Evolutionary conservation across 805 yeast species (phyloP), one percentile per base, ranked within the genome.

Genomic region (Wickerhamiella qilinensis): DNA sequence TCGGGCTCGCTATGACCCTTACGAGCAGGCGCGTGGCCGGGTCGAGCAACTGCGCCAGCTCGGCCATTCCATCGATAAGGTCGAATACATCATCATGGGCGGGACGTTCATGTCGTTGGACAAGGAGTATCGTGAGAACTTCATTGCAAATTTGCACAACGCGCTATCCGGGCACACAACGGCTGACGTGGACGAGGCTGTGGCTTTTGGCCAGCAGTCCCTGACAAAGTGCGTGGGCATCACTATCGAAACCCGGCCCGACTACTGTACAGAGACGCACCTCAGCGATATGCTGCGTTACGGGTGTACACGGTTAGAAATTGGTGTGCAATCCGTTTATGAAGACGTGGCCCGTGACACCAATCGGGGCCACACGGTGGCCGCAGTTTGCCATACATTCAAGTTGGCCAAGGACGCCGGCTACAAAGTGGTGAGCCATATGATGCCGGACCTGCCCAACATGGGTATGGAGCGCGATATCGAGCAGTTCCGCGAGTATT

Each of bases 371-470:
- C 98, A 91, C 54, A 91, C 98, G 0, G 98, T 91, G 18, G 79
- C 77, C 56, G 75, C 97, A 2, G 98, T 91, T 8, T 82, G 95
- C 59, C 93, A 88, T 54, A 91, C 97, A 0, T 91, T 91, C 64
- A 82, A 83, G 1, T 73, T 80, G 34, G 93, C 97, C n/a, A 91
- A 91, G 56, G 98, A 91, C 59, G 88, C 98, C 1, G 98, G 98
- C 12, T 91, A 86, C 60, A 91, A 91, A 57, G 94, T 91, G 38
- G 98, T 91, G 19, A 77, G 93, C 47, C 98, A 91, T 62, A 91
- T 91, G 98, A 91, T 91, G 98, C 98, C 98, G 14, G 98, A 91
- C 65, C 67, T 91, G 51, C 98, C 98, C 15, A 91, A 91, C 53
- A 96, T 91, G 42, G 98, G 97, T 16, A 83, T 88, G 94, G 98